A percentile compares a stretch with the other conserved stretches of the same genome.
Evolutionary conservation across 257 asterid genomes (phyloP).

Genomic region (Cordia subcordata): DNA sequence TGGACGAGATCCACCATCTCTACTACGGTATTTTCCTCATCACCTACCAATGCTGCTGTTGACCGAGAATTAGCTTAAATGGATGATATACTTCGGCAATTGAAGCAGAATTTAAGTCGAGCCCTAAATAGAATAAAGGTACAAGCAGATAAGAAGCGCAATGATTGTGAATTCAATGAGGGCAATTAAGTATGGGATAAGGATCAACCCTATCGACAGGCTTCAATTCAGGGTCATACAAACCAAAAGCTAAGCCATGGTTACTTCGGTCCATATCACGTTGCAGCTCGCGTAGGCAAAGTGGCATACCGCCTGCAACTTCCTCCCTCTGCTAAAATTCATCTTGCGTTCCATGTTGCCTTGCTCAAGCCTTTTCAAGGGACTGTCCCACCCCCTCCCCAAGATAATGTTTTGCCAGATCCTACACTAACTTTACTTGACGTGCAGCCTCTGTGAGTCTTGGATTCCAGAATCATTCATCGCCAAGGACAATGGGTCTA

Average conservation of each 20-base stretch:
- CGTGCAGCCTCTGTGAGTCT: too few species aligned
- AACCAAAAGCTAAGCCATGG: not conserved
- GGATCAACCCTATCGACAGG: not conserved
- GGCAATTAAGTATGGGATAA: not conserved
- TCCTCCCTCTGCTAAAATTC: not conserved
- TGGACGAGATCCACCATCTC: too few species aligned
- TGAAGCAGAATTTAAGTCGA: not conserved
- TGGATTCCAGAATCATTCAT: too few species aligned
- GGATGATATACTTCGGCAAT: too few species aligned
- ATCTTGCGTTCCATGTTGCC: not conserved
- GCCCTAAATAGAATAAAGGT: not conserved
- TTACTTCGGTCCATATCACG: not conserved
- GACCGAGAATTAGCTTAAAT: too few species aligned
- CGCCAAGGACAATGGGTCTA: too few species aligned
- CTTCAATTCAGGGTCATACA: not conserved
- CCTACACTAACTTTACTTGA: too few species aligned
- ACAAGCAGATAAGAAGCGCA: not conserved
- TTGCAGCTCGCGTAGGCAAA: not conserved
- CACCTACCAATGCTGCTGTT: too few species aligned
- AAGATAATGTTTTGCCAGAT: too few species aligned
- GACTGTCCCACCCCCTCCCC: too few species aligned
- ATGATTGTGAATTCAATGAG: not conserved
- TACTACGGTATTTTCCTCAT: too few species aligned
- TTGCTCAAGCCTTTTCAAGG: too few species aligned
- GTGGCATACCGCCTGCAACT: not conserved